A percentile compares a stretch with the other conserved stretches of the same genome.
phyloP scores from a whole-genome alignment of 352 stramenopile genomes.

The Pilasporangium apinafurcum region DNA sequence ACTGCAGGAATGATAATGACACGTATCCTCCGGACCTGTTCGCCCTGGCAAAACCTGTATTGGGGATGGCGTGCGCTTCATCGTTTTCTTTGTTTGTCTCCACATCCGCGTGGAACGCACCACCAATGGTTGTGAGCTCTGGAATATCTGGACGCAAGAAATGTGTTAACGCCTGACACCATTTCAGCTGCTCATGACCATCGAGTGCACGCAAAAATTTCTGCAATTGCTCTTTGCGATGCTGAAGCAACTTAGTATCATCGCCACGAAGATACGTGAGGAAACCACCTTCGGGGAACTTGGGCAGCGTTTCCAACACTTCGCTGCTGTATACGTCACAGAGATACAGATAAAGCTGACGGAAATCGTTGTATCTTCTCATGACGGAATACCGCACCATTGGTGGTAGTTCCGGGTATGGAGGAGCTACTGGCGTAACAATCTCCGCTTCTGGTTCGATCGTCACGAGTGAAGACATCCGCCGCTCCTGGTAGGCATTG shows the following conservation, averaged over 20 bases:
- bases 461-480: constrained; percentile 3
- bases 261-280: constrained; percentile 72
- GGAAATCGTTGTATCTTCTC: constrained; percentile 76
- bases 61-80: constrained; percentile 12
- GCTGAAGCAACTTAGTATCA: constrained; percentile 64
- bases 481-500: constrained; percentile 9
- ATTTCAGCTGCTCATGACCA: constrained; percentile 46
- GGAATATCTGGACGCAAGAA: constrained; percentile 62
- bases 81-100: constrained; percentile 15
- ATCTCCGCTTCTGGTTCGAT: background rate
- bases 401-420: constrained; percentile 42
- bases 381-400: constrained; percentile 79
- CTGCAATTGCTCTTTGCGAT: constrained; percentile 55
- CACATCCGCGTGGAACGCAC: constrained; percentile 11
- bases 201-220: constrained; percentile 57
- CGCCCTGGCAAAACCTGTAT: constrained; percentile 2
- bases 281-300: constrained; percentile 63
- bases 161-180: constrained; percentile 41
- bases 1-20: constrained; percentile 66
- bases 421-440: too few species aligned
- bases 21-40: constrained; percentile 54
- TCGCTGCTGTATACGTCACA: constrained; percentile 35
- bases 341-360: constrained; percentile 51
- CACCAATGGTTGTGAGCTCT: constrained; percentile 29
- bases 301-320: constrained; percentile 39